Evolutionary conservation across 2,329 filamentous ascomycete genomes (phyloP).

Genomic region (Xylaria multiplex): DNA sequence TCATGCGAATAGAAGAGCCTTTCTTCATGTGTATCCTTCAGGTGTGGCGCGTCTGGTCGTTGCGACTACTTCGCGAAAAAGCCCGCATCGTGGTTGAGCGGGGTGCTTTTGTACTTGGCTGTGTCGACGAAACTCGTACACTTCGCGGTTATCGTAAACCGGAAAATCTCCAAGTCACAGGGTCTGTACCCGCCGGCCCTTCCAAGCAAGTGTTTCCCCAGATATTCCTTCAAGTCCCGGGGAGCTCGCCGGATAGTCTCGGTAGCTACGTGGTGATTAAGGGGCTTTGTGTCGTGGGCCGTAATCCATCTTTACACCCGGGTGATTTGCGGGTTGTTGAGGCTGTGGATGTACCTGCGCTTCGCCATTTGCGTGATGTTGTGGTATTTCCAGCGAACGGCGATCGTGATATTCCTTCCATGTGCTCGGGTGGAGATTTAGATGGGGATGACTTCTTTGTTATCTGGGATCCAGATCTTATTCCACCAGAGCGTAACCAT

Average conservation of each 20-base stretch:
- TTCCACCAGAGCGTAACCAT: slow-evolving; percentile 72
- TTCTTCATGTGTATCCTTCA: slow-evolving; percentile 82
- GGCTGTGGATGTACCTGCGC: slow-evolving; percentile 77
- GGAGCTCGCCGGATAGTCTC: slow-evolving; percentile 63
- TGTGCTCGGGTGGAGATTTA: slow-evolving; percentile 95
- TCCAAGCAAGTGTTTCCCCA: slow-evolving; percentile 74
- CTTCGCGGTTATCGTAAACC: slow-evolving; percentile 75
- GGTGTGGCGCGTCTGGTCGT: slow-evolving; percentile 88
- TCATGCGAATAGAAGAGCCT: slow-evolving; percentile 78
- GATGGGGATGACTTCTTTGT: slow-evolving; percentile 97
- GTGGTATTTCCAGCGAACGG: slow-evolving; percentile 88
- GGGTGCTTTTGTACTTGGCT: slow-evolving; percentile 88
- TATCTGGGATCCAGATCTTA: slow-evolving; percentile 83
- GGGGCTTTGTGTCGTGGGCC: slow-evolving; percentile 83
- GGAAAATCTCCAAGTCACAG: neutral
- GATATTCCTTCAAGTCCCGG: slow-evolving; percentile 85
- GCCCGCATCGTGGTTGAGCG: slow-evolving; percentile 83
- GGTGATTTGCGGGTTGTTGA: slow-evolving; percentile 90
- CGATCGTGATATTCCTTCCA: slow-evolving; percentile 85
- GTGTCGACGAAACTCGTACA: slow-evolving; percentile 83
- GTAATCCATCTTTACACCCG: slow-evolving; percentile 93
- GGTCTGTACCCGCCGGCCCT: slow-evolving; percentile 52
- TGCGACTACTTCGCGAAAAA: slow-evolving; percentile 93
- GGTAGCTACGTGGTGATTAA: slow-evolving; percentile 71
- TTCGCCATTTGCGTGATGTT: slow-evolving; percentile 83